These are phyloP conservation scores for Pelargonium fulgidum DNA, from an alignment of 441 rosid genomes.

Conservation along the genomic window DNA sequence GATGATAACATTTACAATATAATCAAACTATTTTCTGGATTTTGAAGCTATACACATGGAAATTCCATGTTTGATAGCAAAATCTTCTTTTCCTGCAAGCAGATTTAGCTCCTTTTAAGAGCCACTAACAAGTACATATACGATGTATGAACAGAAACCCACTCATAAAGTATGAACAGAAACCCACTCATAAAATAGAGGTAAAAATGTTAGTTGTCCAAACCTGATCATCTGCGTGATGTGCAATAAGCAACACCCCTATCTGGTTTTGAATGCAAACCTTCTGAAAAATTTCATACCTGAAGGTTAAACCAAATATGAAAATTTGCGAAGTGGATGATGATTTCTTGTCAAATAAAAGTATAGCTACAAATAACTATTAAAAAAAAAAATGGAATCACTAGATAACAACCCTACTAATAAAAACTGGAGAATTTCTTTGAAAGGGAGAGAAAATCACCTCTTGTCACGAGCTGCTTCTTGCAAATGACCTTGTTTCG, in stretches of 20 bases:
- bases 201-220: constrained; percentile 3
- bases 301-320: constrained; percentile 27
- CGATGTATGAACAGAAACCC: background rate
- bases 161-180: background rate
- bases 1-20: constrained; percentile 6
- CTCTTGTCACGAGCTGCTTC: constrained; percentile 87
- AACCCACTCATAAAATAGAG: background rate
- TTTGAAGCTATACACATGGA: background rate
- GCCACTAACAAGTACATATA: background rate
- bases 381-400: background rate
- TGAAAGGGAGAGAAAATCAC: constrained; percentile 23
- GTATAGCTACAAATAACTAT: constrained; percentile 8
- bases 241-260: constrained; percentile 76
- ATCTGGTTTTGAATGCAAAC: constrained; percentile 50
- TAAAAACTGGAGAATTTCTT: constrained; percentile 14
- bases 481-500: constrained; percentile 78
- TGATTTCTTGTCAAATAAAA: constrained; percentile 4
- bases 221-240: constrained; percentile 97
- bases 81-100: background rate
- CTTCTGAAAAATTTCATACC: constrained; percentile 65
- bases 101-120: background rate
- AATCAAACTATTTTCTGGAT: constrained; percentile 5
- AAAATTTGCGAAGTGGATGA: constrained; percentile 9
- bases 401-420: constrained; percentile 9
- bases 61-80: background rate